phyloP scores from a whole-genome alignment of 2,329 filamentous ascomycete genomes.

The Chaetomium strumarium region DNA sequence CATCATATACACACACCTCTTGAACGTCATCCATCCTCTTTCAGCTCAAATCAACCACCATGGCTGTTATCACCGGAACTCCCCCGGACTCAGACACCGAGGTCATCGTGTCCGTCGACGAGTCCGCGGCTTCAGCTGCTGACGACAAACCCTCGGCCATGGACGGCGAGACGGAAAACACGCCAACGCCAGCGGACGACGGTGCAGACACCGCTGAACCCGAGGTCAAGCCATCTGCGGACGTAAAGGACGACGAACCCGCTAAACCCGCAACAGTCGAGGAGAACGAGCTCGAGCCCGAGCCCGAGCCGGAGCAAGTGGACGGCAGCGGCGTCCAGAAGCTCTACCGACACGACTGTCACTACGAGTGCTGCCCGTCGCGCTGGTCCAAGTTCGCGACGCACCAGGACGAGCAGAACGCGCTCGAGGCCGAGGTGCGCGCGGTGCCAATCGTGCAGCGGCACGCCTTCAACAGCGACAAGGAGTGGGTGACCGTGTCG shows the following conservation, averaged over 20 bases:
- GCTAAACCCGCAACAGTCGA: not conserved
- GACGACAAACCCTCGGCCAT: not conserved
- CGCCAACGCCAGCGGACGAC: not conserved
- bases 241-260: not conserved
- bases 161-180: too few species aligned
- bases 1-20: not conserved
- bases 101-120: not conserved
- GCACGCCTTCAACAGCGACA: conserved; percentile 19
- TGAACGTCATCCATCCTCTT: too few species aligned
- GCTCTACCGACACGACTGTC: conserved; percentile 26
- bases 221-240: not conserved
- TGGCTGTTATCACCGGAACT: not conserved
- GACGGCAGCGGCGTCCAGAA: not conserved
- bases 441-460: conserved; percentile 31
- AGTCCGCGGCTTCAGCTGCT: not conserved
- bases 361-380: conserved; percentile 20
- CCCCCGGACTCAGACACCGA: not conserved
- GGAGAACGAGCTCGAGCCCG: not conserved
- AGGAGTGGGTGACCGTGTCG: conserved; percentile 29
- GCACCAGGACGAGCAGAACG: conserved; percentile 26
- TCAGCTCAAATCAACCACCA: too few species aligned
- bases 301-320: too few species aligned
- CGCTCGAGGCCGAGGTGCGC: conserved; percentile 23
- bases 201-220: not conserved
- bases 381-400: conserved; percentile 29